A percentile compares a stretch with the other conserved stretches of the same genome.
Conservation (phyloP, 257 asterid genomes). For the Penstemon newberryi region DNA sequence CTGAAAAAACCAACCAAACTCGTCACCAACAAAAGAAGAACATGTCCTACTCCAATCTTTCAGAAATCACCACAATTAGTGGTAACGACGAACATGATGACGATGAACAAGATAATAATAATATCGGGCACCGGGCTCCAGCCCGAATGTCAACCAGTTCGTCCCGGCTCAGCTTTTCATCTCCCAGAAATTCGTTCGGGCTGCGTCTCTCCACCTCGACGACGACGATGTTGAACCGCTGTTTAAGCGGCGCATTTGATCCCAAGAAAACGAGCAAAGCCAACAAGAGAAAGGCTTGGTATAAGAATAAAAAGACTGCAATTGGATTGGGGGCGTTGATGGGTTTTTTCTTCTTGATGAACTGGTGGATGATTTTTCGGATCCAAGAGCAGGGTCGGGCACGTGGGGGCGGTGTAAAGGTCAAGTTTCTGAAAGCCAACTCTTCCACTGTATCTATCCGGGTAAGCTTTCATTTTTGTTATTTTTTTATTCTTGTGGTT, state of each 20-base stretch:
- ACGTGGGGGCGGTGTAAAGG: constrained; percentile 34
- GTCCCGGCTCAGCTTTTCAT: constrained; percentile 38
- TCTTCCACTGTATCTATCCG: constrained; percentile 59
- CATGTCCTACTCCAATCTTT: constrained; percentile 33
- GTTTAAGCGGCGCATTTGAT: constrained; percentile 37
- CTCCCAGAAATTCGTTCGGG: constrained; percentile 34
- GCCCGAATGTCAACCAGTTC: constrained; percentile 34
- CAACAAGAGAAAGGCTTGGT: constrained; percentile 48
- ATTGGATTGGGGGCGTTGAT: constrained; percentile 48
- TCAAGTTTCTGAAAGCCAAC: constrained; percentile 55
- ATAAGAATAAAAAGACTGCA: constrained; percentile 33
- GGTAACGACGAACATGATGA: constrained; percentile 32
- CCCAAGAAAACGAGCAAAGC: constrained; percentile 35
- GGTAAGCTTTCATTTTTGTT: constrained; percentile 44
- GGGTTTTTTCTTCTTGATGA: constrained; percentile 44
- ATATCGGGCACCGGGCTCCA: constrained; percentile 20
- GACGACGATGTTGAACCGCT: constrained; percentile 30
- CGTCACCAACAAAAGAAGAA: neutral
- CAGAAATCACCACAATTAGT: constrained; percentile 25
- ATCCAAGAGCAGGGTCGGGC: constrained; percentile 56
- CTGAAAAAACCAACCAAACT: neutral
- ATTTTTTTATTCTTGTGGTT: neutral
- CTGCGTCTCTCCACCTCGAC: constrained; percentile 37
- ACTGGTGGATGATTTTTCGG: constrained; percentile 87
- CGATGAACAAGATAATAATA: constrained; percentile 17